Conservation (phyloP, 2,329 filamentous ascomycete genomes). For the Clarireedia paspali region DNA sequence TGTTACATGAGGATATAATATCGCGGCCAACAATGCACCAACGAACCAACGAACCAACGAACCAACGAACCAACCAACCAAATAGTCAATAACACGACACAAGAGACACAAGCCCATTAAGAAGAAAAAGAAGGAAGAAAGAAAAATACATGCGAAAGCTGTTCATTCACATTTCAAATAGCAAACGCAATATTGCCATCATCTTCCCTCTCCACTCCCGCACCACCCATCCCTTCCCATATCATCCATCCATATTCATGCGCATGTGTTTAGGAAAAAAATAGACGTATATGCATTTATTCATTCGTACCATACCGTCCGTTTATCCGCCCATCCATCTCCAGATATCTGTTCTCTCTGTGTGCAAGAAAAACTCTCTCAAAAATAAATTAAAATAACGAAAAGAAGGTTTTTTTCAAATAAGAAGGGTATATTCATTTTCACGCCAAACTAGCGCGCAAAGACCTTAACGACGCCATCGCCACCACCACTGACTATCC, state of each 20-base stretch:
- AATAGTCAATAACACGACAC: too few relatives aligned
- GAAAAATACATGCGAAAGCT: too few relatives aligned
- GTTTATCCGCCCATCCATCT: not conserved
- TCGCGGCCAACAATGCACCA: not conserved
- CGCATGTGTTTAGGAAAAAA: not conserved
- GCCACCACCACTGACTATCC: slow-evolving; percentile 89
- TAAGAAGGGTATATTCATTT: slow-evolving; percentile 3
- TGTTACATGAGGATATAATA: not conserved
- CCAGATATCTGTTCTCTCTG: not conserved
- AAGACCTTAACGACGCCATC: slow-evolving; percentile 96
- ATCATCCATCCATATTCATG: not conserved
- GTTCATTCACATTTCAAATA: not conserved
- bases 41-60: not conserved
- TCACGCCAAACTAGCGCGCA: slow-evolving; percentile 37
- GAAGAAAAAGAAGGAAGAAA: too few relatives aligned
- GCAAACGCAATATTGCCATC: not conserved
- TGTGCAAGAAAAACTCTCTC: not conserved
- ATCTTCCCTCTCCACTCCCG: too few relatives aligned
- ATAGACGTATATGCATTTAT: not conserved
- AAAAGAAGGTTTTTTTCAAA: not conserved
- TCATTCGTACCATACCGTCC: too few relatives aligned
- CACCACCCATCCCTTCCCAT: not conserved
- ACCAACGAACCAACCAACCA: too few relatives aligned
- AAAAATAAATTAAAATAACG: not conserved
- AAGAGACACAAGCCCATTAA: too few relatives aligned